A percentile compares a stretch with the other conserved stretches of the same genome.
These are phyloP conservation scores for Sparassis latifolia DNA, from an alignment of 1,284 basidiomycete genomes.

Conservation along the genomic window DNA sequence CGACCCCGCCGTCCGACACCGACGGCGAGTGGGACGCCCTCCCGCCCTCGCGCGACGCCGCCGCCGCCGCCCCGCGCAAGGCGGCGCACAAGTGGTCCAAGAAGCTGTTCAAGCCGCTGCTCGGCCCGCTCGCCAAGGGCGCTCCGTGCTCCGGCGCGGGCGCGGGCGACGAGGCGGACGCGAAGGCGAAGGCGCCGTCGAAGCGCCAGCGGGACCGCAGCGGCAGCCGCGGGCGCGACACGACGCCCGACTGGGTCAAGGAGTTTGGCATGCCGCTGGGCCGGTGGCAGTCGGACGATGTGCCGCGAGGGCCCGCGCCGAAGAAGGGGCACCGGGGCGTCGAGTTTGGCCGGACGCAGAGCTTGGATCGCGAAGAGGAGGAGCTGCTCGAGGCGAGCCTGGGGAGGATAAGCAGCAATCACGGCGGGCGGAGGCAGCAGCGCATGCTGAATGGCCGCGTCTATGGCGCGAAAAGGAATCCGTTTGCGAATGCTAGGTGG, in stretches of 20 bases:
- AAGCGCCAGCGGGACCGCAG: conserved; percentile 7
- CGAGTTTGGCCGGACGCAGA: conserved; percentile 8
- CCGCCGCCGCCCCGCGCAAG: conserved; percentile 11
- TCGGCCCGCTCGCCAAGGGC: conserved; percentile 12
- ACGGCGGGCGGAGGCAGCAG: conserved; percentile 17
- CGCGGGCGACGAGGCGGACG: neutral
- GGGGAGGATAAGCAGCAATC: conserved; percentile 13
- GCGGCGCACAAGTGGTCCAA: conserved; percentile 13
- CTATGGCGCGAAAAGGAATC: conserved; percentile 51
- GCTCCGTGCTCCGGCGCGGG: conserved; percentile 7
- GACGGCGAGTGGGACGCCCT: conserved; percentile 13
- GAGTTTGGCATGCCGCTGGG: conserved; percentile 18
- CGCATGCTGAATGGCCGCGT: conserved; percentile 75
- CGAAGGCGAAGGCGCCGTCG: neutral
- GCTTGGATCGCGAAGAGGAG: conserved; percentile 5
- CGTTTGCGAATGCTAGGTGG: conserved; percentile 31
- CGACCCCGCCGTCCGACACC: conserved; percentile 3
- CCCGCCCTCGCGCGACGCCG: conserved; percentile 5
- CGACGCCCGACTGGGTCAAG: conserved; percentile 3
- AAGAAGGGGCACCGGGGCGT: conserved; percentile 13
- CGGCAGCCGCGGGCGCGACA: conserved; percentile 10
- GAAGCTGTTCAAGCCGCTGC: conserved; percentile 21
- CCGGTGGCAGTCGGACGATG: conserved; percentile 18
- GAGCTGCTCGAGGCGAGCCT: conserved; percentile 11
- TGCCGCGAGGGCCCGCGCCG: conserved; percentile 2